Percentiles rank a stretch among this genome's conserved stretches.
Evolutionary conservation across 306 rosid genomes (phyloP).

Genomic region (Cotoneaster glaucophyllus): DNA sequence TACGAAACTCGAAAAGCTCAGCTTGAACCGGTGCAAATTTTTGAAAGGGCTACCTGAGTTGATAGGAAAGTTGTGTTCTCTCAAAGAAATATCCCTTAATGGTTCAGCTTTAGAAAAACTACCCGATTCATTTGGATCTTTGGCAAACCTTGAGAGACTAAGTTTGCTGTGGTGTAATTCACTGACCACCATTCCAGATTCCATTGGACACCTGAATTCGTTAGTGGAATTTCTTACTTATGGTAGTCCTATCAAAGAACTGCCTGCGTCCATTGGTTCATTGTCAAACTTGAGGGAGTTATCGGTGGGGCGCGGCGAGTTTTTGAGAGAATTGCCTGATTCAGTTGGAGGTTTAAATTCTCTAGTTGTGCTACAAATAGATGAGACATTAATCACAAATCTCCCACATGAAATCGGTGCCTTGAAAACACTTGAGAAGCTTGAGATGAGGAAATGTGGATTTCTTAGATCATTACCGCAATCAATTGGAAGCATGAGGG

Average conservation of each 20-base stretch:
- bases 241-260: conserved; percentile 28
- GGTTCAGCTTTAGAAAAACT: conserved; percentile 36
- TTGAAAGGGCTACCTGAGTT: conserved; percentile 38
- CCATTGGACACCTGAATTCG: conserved; percentile 34
- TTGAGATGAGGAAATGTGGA: conserved; percentile 42
- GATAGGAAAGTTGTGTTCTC: conserved; percentile 41
- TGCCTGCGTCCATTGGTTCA: conserved; percentile 49
- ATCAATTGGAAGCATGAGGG: conserved; percentile 38
- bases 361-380: conserved; percentile 34
- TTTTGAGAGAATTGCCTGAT: conserved; percentile 31
- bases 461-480: conserved; percentile 46
- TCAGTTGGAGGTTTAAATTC: conserved; percentile 35
- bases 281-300: conserved; percentile 33
- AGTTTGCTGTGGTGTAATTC: conserved; percentile 36
- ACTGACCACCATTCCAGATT: conserved; percentile 39
- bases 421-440: conserved; percentile 42
- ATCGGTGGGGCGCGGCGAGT: conserved; percentile 26
- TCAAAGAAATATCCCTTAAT: conserved; percentile 41
- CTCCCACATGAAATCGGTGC: conserved; percentile 53
- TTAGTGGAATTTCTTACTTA: conserved; percentile 19
- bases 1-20: conserved; percentile 38
- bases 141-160: conserved; percentile 51
- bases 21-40: conserved; percentile 24
- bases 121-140: conserved; percentile 40
- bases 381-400: conserved; percentile 34